Evolutionary conservation across 768 basidiomycete genomes (phyloP).

Genomic region (Pholiota conissans): DNA sequence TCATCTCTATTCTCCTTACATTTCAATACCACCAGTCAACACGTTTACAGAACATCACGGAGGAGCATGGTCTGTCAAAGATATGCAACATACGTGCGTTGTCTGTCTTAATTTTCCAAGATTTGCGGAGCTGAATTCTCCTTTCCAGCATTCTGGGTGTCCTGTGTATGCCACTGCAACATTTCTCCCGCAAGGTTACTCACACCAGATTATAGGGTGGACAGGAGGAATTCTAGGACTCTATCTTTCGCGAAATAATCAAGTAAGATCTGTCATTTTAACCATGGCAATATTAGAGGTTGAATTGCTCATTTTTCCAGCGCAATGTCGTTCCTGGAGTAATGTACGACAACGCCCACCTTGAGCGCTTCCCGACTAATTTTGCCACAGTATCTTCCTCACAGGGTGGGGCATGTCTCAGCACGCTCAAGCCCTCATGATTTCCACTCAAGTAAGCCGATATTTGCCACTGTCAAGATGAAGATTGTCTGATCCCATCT

Average conservation of each 20-base stretch:
- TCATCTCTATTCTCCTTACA: neutral
- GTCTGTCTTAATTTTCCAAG: neutral
- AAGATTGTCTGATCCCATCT: neutral
- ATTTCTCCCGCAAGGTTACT: slow-evolving; percentile 4
- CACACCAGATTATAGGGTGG: slow-evolving; percentile 63
- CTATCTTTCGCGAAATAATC: slow-evolving; percentile 75
- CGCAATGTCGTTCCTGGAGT: slow-evolving; percentile 80
- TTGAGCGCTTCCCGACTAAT: neutral
- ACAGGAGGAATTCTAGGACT: slow-evolving; percentile 89
- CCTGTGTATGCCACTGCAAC: slow-evolving; percentile 61
- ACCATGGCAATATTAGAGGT: neutral
- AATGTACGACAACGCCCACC: slow-evolving; percentile 63
- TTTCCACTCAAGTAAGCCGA: slow-evolving; percentile 70
- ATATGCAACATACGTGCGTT: slow-evolving; percentile 91
- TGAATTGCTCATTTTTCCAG: slow-evolving; percentile 28
- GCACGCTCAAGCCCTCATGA: slow-evolving; percentile 80
- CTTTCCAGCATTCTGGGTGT: slow-evolving; percentile 66
- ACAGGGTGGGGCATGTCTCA: slow-evolving; percentile 96
- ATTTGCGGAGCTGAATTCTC: neutral
- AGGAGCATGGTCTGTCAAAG: slow-evolving; percentile 80
- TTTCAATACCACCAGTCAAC: slow-evolving; percentile 56
- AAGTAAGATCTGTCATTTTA: slow-evolving; percentile 39
- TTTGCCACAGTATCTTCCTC: slow-evolving; percentile 65
- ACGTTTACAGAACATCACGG: slow-evolving; percentile 93
- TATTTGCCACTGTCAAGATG: neutral